phyloP scores from a whole-genome alignment of 345 rosid species.

The Citrus cavaleriei region DNA sequence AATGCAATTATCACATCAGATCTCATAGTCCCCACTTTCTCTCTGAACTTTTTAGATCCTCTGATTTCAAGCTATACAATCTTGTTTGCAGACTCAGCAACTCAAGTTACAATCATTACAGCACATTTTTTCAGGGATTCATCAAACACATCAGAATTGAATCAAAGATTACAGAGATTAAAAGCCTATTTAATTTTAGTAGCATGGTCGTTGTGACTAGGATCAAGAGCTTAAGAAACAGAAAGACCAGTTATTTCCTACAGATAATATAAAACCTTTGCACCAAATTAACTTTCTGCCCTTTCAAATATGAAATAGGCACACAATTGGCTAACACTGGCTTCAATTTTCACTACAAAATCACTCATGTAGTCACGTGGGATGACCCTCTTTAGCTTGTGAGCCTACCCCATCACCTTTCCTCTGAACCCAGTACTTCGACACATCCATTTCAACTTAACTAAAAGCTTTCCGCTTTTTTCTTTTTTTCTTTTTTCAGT shows the following conservation, averaged over 20 bases:
- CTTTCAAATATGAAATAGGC: neutral
- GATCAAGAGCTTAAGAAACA: neutral
- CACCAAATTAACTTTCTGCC: neutral
- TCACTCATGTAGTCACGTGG: neutral
- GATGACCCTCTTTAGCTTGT: constrained; percentile 1
- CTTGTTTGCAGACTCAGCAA: neutral
- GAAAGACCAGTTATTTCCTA: neutral
- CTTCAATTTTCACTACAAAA: neutral
- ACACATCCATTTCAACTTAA: neutral
- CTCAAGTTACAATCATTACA: neutral
- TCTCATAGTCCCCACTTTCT: neutral
- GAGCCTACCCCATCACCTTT: neutral
- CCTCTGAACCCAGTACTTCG: neutral
- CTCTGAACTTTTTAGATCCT: neutral
- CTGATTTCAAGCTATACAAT: neutral
- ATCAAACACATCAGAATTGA: neutral
- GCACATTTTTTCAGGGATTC: neutral
- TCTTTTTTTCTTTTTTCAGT: neutral
- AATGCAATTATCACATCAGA: neutral
- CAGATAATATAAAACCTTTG: neutral
- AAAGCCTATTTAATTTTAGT: neutral
- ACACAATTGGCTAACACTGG: neutral
- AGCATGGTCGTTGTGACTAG: neutral
- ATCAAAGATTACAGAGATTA: neutral
- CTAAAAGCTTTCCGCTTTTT: neutral